phyloP scores from a whole-genome alignment of 1,284 basidiomycete species.

The Malassezia caprae region DNA sequence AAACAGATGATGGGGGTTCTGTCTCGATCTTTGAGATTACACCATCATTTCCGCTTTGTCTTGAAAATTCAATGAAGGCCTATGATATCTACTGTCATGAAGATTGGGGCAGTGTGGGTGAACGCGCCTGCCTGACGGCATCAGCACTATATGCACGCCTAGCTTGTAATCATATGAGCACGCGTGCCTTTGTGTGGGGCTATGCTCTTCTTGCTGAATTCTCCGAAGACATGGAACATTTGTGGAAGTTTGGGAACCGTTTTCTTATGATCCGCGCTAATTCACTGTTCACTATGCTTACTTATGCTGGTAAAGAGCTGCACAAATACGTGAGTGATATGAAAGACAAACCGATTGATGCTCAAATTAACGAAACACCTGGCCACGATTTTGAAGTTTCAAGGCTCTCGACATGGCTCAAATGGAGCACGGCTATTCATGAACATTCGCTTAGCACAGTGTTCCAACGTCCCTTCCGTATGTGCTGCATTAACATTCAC shows the following conservation, averaged over 20 bases:
- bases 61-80: not conserved
- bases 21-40: not conserved
- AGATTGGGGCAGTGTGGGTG: not conserved
- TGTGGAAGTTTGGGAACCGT: not conserved
- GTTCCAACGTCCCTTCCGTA: not conserved
- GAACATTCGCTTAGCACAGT: not conserved
- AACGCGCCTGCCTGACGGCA: not conserved
- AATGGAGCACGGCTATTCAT: not conserved
- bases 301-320: not conserved
- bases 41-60: not conserved
- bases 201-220: not conserved
- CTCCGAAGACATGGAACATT: not conserved
- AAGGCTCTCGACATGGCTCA: not conserved
- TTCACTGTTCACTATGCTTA: not conserved
- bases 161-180: not conserved
- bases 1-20: not conserved
- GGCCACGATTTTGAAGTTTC: not conserved
- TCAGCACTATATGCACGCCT: not conserved
- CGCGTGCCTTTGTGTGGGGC: not conserved
- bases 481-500: not conserved
- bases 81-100: not conserved
- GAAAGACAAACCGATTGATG: not conserved
- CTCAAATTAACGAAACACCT: not conserved
- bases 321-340: not conserved
- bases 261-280: not conserved